A percentile compares a stretch with the other conserved stretches of the same genome.
phyloP scores from a whole-genome alignment of 768 basidiomycete species.

The Lactarius deliciosus region DNA sequence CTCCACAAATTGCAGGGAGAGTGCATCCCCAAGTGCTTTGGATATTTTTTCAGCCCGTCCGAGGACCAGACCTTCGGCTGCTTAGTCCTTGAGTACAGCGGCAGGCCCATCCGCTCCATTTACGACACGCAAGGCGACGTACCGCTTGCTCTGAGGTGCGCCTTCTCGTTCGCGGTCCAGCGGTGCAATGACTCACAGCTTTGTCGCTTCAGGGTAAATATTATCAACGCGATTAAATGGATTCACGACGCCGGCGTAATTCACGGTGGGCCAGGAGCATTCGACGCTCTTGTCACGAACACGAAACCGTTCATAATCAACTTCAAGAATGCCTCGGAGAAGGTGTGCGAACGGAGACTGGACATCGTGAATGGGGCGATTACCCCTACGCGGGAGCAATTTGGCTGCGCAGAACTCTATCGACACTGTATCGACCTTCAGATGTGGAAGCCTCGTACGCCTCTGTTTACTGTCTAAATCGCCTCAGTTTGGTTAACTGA shows the following conservation, averaged over 20 bases:
- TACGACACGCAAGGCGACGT: slow-evolving; percentile 13
- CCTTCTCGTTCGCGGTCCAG: not conserved
- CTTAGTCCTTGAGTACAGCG: slow-evolving; percentile 18
- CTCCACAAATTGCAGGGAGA: slow-evolving; percentile 13
- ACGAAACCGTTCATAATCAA: slow-evolving; percentile 18
- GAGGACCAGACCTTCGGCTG: slow-evolving; percentile 12
- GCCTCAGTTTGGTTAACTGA: not conserved
- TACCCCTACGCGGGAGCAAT: slow-evolving; percentile 15
- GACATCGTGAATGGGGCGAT: slow-evolving; percentile 16
- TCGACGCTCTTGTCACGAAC: slow-evolving; percentile 5
- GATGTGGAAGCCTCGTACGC: slow-evolving; percentile 20
- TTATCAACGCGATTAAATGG: not conserved
- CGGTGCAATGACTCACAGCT: not conserved
- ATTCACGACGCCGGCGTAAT: slow-evolving; percentile 18
- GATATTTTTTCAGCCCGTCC: slow-evolving; percentile 15
- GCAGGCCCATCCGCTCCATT: slow-evolving; percentile 16
- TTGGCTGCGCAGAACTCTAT: slow-evolving; percentile 19
- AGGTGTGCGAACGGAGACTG: slow-evolving; percentile 9
- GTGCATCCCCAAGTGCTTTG: slow-evolving; percentile 19
- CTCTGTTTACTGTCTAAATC: not conserved
- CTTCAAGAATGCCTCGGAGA: slow-evolving; percentile 16
- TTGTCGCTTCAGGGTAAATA: not conserved
- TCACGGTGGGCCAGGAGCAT: slow-evolving; percentile 7
- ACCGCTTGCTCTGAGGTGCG: slow-evolving; percentile 13
- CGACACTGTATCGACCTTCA: slow-evolving; percentile 14